Conservation (phyloP, 306 rosid species). For the Pyrus pyrifolia region DNA sequence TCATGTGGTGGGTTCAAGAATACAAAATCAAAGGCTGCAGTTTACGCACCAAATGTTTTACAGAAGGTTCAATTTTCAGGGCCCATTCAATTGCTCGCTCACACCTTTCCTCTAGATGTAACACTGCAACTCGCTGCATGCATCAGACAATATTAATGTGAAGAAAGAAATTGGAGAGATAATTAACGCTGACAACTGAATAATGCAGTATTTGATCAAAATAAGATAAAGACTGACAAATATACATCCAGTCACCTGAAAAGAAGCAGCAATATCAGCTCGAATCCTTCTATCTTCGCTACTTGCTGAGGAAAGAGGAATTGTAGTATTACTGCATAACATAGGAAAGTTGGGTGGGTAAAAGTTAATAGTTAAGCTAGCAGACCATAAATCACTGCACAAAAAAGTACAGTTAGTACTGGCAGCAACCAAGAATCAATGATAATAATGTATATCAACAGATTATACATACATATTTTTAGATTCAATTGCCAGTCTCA, state of each 20-base stretch:
- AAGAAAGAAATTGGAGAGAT: constrained; percentile 11
- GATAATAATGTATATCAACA: not conserved
- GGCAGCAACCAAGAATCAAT: not conserved
- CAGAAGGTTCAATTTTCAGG: constrained; percentile 83
- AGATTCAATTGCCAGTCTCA: constrained; percentile 84
- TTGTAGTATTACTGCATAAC: constrained; percentile 59
- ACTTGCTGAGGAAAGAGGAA: constrained; percentile 68
- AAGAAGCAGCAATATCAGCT: constrained; percentile 96
- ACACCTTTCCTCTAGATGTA: constrained; percentile 92
- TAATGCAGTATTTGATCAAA: not conserved
- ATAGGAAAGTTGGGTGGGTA: constrained; percentile 1
- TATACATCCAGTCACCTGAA: constrained; percentile 58
- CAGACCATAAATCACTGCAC: not conserved
- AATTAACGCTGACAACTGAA: not conserved
- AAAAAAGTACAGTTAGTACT: not conserved
- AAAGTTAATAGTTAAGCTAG: not conserved
- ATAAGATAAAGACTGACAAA: not conserved
- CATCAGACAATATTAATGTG: constrained; percentile 4
- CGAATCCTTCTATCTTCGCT: constrained; percentile 58
- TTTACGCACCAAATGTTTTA: constrained; percentile 59
- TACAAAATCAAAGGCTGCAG: not conserved
- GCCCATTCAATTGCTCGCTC: constrained; percentile 95
- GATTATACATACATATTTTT: constrained; percentile 58
- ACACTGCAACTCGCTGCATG: constrained; percentile 87
- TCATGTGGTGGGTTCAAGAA: not conserved